Percentiles rank a stretch among this genome's conserved stretches.
Evolutionary conservation across 78 protist genomes (phyloP).

Genomic region (Pelomyxa schiedti): DNA sequence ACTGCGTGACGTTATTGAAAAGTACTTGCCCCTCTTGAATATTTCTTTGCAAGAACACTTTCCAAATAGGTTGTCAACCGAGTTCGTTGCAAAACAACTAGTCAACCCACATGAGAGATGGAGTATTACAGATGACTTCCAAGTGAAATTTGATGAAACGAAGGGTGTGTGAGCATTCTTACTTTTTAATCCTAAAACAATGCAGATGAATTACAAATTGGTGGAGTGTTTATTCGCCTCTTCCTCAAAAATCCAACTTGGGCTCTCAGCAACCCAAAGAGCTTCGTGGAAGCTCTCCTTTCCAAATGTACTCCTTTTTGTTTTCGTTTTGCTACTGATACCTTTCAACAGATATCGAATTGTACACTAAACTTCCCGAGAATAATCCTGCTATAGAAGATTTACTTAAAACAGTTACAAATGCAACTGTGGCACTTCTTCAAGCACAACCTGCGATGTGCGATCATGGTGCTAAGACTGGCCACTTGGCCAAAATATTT

Average conservation of each 20-base stretch:
- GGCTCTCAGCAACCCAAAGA: constrained; percentile 54
- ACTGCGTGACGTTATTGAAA: constrained; percentile 12
- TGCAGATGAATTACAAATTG: constrained; percentile 37
- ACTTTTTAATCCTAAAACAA: no score
- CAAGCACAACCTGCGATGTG: constrained; percentile 18
- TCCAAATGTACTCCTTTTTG: constrained; percentile 4
- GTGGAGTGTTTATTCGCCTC: constrained; percentile 57
- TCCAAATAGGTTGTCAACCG: constrained; percentile 1
- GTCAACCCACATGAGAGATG: constrained; percentile 6
- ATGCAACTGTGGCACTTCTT: constrained; percentile 9
- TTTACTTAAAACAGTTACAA: constrained; percentile 5
- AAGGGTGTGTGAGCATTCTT: no score
- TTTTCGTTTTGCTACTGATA: no score
- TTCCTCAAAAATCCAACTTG: constrained; percentile 54
- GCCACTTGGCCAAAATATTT: constrained; percentile 31
- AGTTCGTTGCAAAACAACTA: not conserved
- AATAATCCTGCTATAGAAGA: not conserved
- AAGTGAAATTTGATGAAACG: constrained; percentile 6
- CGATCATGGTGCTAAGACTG: constrained; percentile 28
- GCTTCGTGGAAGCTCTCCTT: constrained; percentile 35
- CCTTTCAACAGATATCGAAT: not conserved
- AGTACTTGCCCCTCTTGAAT: no score
- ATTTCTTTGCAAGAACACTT: no score
- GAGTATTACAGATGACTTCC: constrained; percentile 24
- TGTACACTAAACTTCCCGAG: not conserved